Base-by-base conservation (phyloP, 495 filamentous ascomycete genomes). In the Aspergillus sparsus region DNA sequence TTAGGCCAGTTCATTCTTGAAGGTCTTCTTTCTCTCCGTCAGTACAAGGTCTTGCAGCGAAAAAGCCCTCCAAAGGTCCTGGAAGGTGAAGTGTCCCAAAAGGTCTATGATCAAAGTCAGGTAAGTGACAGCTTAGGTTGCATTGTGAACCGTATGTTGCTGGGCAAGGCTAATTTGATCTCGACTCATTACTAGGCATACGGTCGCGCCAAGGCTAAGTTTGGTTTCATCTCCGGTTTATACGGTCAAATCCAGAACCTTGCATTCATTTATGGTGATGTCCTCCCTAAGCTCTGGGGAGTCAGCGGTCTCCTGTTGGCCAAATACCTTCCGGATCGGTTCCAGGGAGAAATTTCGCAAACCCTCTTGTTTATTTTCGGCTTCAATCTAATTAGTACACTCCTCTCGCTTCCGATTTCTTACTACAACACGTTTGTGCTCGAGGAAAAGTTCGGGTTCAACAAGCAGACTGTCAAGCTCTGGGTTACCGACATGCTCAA, bases 391-490 rank as follows among this genome's bases (percentile, higher is more conserved):
- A 83, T 91, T 66, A 87, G 90, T 37, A 89, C 91, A 64, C 65
- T 89, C 50, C 73, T 95, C 57, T 88, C 86, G 39, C 77, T 98
- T 49, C 95, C 95, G 13, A 83, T 89, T 56, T 87, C 82, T 53
- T 89, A 96, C 69, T 98, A 97, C 80, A 87, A 91, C 78, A 92
- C 88, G 1, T 98, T 98, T 69, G 89, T 97, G 42, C 81, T 98
- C 45, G 94, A 98, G 71, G 92, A 98, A 80, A 90, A 92, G 68
- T 98, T 93, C 71, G 95, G 94, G 27, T 98, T 98, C 83, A 98
- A 98, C 75, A 98, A 98, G 80, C 91, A 95, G 78, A 98, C 94
- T 0, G 73, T 89, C 41, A 87, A 87, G 74, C 80, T 97, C 5
- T 98, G 92, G 81, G 75, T 98, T 46, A 90, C 86, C 63, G 94